These are phyloP conservation scores for Pythium insidiosum DNA, from an alignment of 352 stramenopile species.

Conservation along the genomic window DNA sequence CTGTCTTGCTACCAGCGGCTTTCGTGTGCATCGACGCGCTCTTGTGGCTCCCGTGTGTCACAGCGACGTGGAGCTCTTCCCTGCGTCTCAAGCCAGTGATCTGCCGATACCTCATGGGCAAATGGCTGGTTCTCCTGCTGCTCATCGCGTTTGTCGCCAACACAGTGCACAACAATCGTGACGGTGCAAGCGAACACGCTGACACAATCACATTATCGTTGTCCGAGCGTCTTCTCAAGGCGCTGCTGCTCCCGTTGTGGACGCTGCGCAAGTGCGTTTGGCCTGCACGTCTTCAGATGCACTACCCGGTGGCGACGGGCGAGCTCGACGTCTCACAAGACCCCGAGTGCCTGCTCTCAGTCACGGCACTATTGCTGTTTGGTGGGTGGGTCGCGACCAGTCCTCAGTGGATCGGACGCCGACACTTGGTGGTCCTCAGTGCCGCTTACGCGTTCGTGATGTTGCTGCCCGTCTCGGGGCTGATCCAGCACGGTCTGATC, in stretches of 20 bases:
- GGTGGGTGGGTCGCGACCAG: not conserved
- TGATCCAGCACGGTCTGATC: slow-evolving; percentile 71
- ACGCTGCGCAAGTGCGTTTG: slow-evolving; percentile 28
- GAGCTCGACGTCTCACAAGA: slow-evolving; percentile 21
- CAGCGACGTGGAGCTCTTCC: not conserved
- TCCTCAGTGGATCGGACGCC: not conserved
- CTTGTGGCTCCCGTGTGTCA: slow-evolving; percentile 5
- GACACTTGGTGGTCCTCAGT: slow-evolving; percentile 12
- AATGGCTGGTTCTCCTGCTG: slow-evolving; percentile 15
- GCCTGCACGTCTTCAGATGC: slow-evolving; percentile 34
- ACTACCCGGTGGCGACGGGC: slow-evolving; percentile 40
- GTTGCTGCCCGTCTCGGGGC: slow-evolving; percentile 43
- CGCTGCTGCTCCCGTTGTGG: slow-evolving; percentile 24
- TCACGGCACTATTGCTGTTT: slow-evolving; percentile 13
- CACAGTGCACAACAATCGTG: slow-evolving; percentile 36
- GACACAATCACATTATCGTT: slow-evolving; percentile 32
- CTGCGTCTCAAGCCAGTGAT: not conserved
- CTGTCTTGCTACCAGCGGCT: slow-evolving; percentile 27
- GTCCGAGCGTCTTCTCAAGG: slow-evolving; percentile 39
- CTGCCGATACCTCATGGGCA: slow-evolving; percentile 14
- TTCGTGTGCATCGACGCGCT: slow-evolving; percentile 32
- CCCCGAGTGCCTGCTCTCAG: slow-evolving; percentile 25
- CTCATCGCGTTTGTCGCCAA: slow-evolving; percentile 21
- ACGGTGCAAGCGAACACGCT: slow-evolving; percentile 23
- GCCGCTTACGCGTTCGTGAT: slow-evolving; percentile 31